These are phyloP conservation scores for Penicillium simplicissimum DNA, from an alignment of 495 filamentous ascomycete genomes.

Conservation along the genomic window DNA sequence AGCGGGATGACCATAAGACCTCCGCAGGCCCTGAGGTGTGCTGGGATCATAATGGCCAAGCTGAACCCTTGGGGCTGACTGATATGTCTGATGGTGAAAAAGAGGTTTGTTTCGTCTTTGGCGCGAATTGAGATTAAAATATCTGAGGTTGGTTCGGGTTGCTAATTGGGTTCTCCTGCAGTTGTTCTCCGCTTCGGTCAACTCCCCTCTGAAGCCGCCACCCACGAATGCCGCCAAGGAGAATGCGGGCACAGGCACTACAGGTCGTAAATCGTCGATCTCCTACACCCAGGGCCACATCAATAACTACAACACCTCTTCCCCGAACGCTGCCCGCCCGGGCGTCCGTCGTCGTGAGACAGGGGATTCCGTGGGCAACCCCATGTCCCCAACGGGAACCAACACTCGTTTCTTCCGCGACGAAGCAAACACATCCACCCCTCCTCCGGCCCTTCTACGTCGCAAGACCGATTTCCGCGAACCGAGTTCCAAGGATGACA, in stretches of 20 bases:
- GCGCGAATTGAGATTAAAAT: background rate
- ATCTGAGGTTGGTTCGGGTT: conserved; percentile 8
- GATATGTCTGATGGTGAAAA: conserved; percentile 82
- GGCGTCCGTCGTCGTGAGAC: conserved; percentile 80
- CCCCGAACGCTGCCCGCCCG: conserved; percentile 68
- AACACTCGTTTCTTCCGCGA: conserved; percentile 58
- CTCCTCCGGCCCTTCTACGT: conserved; percentile 66
- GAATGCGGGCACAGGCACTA: conserved; percentile 52
- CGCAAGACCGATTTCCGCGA: conserved; percentile 74
- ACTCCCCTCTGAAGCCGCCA: conserved; percentile 87
- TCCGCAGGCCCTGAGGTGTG: conserved; percentile 75
- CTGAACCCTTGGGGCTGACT: conserved; percentile 70
- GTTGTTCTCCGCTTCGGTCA: conserved; percentile 83
- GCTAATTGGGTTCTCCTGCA: conserved; percentile 29
- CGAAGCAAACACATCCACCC: conserved; percentile 58
- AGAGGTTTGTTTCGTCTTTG: conserved; percentile 55
- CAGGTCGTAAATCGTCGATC: conserved; percentile 74
- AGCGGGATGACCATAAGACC: conserved; percentile 67
- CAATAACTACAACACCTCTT: conserved; percentile 48
- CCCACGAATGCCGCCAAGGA: conserved; percentile 72
- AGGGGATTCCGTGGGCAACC: conserved; percentile 66
- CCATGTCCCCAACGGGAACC: conserved; percentile 56
- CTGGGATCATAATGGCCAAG: conserved; percentile 78
- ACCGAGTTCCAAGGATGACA: conserved; percentile 35
- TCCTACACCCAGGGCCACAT: conserved; percentile 56